Evolutionary conservation across 1,284 basidiomycete species (phyloP), one percentile per base, ranked within the genome.

Genomic region (Peniophora sp.): DNA sequence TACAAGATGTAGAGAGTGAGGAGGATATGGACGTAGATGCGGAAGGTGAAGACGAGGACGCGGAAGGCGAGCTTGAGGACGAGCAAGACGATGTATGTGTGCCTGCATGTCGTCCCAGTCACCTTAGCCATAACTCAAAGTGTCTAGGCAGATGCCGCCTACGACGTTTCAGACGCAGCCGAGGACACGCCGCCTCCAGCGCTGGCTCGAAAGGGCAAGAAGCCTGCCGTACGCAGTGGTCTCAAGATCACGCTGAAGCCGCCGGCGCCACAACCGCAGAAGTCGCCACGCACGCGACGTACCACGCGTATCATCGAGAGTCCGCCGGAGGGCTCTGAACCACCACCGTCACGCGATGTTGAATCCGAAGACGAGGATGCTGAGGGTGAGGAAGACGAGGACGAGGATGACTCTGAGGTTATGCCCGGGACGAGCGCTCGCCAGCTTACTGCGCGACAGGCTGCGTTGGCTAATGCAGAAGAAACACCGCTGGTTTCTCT

Each of bases 181-280:
- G 69, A 67, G 9, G 58, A 62, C 2, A 66, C 68, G 16, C 59
- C 68, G 2, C 65, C 69, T 3, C 52, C 56, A 6, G 50, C 10
- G n/a, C 58, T 52, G 50, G n/a, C 53, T 53, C 27, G 45, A 11
- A 19, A 11, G 23, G 10, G 10, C 10, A 47, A 20, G 45, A 11
- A 24, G 23, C 44, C 50, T 50, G 1, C 51, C 56, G 27, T 48
- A 56, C 23, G 46, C 53, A 47, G 70, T 73, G 12, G 74, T 3
- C 70, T 85, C n/a, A 81, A 79, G 57, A 83, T 85, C 60, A 83
- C 77, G 58, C 69, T 85, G 46, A 85, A 81, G 61, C 64, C 84
- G 3, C 78, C n/a, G n/a, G n/a, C n/a, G n/a, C n/a, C n/a, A n/a
- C n/a, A n/a, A n/a, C n/a, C 81, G n/a, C 34, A 36, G 8, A 65